Evolutionary conservation across 768 basidiomycete genomes (phyloP).

Genomic region (Crepidotus variabilis): DNA sequence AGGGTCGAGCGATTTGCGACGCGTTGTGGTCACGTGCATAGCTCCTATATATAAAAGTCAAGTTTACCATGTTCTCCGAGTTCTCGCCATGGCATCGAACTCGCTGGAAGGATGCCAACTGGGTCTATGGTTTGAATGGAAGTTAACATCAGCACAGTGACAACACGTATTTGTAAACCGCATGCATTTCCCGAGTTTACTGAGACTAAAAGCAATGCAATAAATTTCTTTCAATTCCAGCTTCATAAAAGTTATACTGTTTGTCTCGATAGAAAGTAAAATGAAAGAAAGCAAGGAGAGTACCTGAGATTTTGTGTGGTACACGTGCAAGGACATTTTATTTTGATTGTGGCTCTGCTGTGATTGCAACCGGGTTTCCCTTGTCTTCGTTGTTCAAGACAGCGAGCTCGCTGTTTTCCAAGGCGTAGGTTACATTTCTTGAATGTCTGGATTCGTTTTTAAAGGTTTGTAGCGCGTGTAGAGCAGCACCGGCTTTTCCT

Average conservation of each 20-base stretch:
- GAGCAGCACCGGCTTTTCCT: slow-evolving; percentile 3
- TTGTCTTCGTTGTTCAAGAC: slow-evolving; percentile 8
- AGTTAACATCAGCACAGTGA: too few species aligned
- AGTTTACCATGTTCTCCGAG: too few species aligned
- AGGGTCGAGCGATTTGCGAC: neutral
- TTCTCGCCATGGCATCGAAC: too few species aligned
- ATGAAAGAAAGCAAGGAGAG: neutral
- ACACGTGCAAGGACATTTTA: slow-evolving; percentile 3
- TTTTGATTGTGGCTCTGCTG: slow-evolving; percentile 5
- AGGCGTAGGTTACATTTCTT: neutral
- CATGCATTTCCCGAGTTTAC: too few species aligned
- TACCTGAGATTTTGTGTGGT: too few species aligned
- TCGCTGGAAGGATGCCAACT: too few species aligned
- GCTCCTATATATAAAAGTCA: neutral
- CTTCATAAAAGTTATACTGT: too few species aligned
- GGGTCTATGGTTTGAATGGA: too few species aligned
- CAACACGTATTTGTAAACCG: too few species aligned
- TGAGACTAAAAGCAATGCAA: too few species aligned
- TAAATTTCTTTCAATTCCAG: too few species aligned
- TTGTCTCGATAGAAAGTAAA: too few species aligned
- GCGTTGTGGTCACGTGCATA: neutral
- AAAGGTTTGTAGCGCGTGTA: slow-evolving; percentile 5
- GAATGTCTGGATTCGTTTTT: neutral
- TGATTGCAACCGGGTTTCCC: slow-evolving; percentile 9
- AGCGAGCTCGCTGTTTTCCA: slow-evolving; percentile 7